Percentiles rank a stretch among this genome's conserved stretches.
These are phyloP conservation scores for Jasminum sambac DNA, from an alignment of 257 asterid genomes.

Conservation along the genomic window DNA sequence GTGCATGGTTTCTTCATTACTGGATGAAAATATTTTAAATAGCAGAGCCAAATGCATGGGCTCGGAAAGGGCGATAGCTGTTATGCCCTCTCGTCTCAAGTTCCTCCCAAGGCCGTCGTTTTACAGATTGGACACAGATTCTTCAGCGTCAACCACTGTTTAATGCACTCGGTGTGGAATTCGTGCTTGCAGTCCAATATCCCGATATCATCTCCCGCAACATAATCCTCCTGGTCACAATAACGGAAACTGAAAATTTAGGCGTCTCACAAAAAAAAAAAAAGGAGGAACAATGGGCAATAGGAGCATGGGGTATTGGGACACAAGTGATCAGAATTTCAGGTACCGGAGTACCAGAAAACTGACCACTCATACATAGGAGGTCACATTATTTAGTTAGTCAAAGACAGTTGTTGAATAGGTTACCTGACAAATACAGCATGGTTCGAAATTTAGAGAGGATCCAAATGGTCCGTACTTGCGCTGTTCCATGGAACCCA, in stretches of 20 bases:
- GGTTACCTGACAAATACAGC: constrained; percentile 89
- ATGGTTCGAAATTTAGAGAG: constrained; percentile 57
- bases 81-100: constrained; percentile 20
- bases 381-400: no score
- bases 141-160: constrained; percentile 78
- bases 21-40: constrained; percentile 6
- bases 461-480: constrained; percentile 33
- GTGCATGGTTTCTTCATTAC: constrained; percentile 10
- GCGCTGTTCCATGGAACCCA: constrained; percentile 46
- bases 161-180: constrained; percentile 73
- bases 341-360: no score
- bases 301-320: no score
- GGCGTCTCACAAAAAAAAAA: no score
- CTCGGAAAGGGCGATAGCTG: not conserved
- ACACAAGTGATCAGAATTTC: no score
- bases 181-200: constrained; percentile 75
- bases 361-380: no score
- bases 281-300: no score
- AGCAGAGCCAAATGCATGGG: not conserved
- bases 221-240: constrained; percentile 62
- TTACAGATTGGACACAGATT: constrained; percentile 90
- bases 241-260: not conserved
- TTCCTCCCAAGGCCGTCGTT: constrained; percentile 56
- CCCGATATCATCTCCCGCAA: constrained; percentile 62
- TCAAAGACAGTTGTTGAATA: no score